Percentiles rank a stretch among this genome's conserved stretches.
Conservation (phyloP, 73 alveolate species). For the Paramecium octaurelia region DNA sequence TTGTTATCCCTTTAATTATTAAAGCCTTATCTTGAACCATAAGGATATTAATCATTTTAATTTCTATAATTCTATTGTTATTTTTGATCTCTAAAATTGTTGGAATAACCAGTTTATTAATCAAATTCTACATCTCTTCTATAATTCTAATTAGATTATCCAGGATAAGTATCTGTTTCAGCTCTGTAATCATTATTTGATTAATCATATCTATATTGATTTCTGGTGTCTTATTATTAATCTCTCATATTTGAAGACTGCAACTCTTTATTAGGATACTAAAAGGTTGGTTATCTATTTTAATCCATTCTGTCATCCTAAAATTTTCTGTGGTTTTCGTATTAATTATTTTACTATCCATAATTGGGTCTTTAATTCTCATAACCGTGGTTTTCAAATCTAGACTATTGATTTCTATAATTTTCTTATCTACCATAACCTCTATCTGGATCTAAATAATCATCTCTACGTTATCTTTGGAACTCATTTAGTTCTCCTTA, state of each 20-base stretch:
- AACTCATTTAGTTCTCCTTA: not conserved
- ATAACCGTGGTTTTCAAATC: not conserved
- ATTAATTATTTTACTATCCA: not conserved
- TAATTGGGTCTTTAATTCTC: not conserved
- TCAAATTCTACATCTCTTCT: not conserved
- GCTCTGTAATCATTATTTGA: not conserved
- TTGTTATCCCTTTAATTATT: not conserved
- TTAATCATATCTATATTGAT: not conserved
- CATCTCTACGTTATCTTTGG: not conserved
- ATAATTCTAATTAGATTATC: not conserved
- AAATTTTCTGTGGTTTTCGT: not conserved
- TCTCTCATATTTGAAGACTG: not conserved
- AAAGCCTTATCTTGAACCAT: not conserved
- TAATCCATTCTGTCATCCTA: not conserved
- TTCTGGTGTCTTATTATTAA: not conserved
- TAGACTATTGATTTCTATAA: not conserved
- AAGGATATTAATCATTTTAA: not conserved
- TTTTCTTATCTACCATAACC: not conserved
- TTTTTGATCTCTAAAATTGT: not conserved
- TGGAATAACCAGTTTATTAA: not conserved
- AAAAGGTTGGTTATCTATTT: not conserved
- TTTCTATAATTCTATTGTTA: not conserved
- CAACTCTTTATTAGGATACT: not conserved
- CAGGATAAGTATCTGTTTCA: not conserved
- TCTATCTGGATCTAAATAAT: not conserved